Evolutionary conservation across 129 eudicot species (phyloP).

Genomic region (Calendula officinalis): DNA sequence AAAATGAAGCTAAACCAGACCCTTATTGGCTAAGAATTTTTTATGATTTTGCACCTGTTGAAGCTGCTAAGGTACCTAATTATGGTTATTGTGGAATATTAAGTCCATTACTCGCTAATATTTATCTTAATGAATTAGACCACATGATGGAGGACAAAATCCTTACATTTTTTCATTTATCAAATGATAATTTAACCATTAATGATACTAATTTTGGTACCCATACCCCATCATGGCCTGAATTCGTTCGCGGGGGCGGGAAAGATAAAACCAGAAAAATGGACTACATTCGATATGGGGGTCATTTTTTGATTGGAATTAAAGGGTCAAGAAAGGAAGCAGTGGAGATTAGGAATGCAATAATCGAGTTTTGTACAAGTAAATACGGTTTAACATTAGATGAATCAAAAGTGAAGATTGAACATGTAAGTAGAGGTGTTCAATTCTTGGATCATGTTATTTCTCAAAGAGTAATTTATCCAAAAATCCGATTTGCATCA

Average conservation of each 20-base stretch:
- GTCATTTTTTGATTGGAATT: slow-evolving; percentile 85
- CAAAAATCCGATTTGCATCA: slow-evolving; percentile 81
- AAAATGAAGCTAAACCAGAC: slow-evolving; percentile 93
- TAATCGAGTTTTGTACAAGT: slow-evolving; percentile 65
- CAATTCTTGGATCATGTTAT: slow-evolving; percentile 84
- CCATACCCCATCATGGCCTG: slow-evolving; percentile 95
- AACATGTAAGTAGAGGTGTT: slow-evolving; percentile 80
- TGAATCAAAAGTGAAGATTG: slow-evolving; percentile 68
- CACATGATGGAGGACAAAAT: slow-evolving; percentile 78
- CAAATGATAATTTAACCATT: slow-evolving; percentile 42
- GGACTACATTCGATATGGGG: slow-evolving; percentile 85
- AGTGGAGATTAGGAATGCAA: slow-evolving; percentile 54
- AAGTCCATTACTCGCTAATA: slow-evolving; percentile 83
- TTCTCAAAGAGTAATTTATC: slow-evolving; percentile 77
- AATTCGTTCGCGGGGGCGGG: slow-evolving; percentile 90
- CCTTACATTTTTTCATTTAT: slow-evolving; percentile 44
- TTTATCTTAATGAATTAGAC: slow-evolving; percentile 85
- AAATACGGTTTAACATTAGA: slow-evolving; percentile 58
- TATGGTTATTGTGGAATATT: slow-evolving; percentile 91
- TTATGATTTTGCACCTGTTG: slow-evolving; percentile 85
- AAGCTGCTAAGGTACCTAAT: slow-evolving; percentile 74
- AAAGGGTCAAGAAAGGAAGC: slow-evolving; percentile 89
- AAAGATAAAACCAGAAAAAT: slow-evolving; percentile 77
- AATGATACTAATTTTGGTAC: slow-evolving; percentile 34
- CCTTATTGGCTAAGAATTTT: slow-evolving; percentile 90